Evolutionary conservation across 2,329 filamentous ascomycete genomes (phyloP), one percentile per base, ranked within the genome.

Genomic region (Aspergillus novoparasiticus): DNA sequence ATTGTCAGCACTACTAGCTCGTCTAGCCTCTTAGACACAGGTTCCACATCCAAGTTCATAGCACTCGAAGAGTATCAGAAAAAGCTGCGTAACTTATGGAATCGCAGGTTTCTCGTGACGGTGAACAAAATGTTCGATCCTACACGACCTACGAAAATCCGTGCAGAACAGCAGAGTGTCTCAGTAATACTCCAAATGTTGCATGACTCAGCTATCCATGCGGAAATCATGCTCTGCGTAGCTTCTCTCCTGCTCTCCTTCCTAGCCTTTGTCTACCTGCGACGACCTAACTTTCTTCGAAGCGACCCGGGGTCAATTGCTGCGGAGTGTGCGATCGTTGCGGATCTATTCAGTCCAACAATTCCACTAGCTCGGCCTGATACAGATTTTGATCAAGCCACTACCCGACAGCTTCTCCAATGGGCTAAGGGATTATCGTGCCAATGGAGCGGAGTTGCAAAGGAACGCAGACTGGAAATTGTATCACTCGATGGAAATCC

Each of bases 271-370:
- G 26, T 66, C 5, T 71, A 70, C 21, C 64, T 51, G 4, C 61
- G 39, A 0, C 66, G 68, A 5, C 62, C 58, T 4, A 70, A 62
- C n/a, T 64, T 71, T 16, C 62, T 71, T 10, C 59, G 32, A 10
- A 54, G 45, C 16, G 69, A 71, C 26, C 69, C 68, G 3, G 64
- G 68, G 2, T 65, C 69, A 3, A 68, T 71, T 10, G 65, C 60
- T 8, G 68, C 68, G 10, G 68, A 71, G 48, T 71, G 65, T 34
- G 59, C 57, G 0, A 45, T 68, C 6, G 34, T 71, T 19, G 56
- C 65, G 3, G 51, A 66, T 21, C 43, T 61, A 2, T 64, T 70
- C 19, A 46, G 45, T 16, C 53, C 67, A 1, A 28, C 41, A 9
- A 54, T 53, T n/a, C 36, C 34, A 2, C 28, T 64, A 6, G 64